phyloP scores from a whole-genome alignment of 2,329 filamentous ascomycete species.

The Verticillium longisporum region DNA sequence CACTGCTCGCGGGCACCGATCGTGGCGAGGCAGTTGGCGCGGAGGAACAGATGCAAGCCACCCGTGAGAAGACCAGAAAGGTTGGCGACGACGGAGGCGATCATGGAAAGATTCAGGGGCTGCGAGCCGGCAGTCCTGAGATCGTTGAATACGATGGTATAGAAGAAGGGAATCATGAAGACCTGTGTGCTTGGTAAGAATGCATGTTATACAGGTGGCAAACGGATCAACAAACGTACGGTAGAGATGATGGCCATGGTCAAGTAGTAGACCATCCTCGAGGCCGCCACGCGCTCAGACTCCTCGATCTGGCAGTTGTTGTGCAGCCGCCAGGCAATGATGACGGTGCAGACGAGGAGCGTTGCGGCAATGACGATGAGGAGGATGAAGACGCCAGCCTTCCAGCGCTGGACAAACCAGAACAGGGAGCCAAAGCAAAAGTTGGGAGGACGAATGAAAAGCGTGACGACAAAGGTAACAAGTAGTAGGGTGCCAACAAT shows the following conservation, averaged over 20 bases:
- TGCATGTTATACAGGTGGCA: not conserved
- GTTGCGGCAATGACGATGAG: constrained; percentile 42
- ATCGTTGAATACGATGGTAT: constrained; percentile 41
- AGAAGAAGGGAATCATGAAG: constrained; percentile 59
- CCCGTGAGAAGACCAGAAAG: constrained; percentile 59
- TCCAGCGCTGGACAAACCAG: constrained; percentile 58
- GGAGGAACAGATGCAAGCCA: constrained; percentile 59
- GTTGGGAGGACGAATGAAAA: constrained; percentile 46
- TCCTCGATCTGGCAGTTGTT: constrained; percentile 47
- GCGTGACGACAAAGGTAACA: constrained; percentile 51
- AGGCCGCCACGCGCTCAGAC: constrained; percentile 56
- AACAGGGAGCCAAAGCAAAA: constrained; percentile 62
- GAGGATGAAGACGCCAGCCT: constrained; percentile 48
- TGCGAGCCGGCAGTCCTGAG: constrained; percentile 26
- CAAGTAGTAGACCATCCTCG: constrained; percentile 64
- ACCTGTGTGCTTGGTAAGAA: constrained; percentile 32
- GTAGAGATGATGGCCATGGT: constrained; percentile 48
- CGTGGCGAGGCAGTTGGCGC: constrained; percentile 53
- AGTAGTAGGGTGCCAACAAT: constrained; percentile 44
- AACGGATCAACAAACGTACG: constrained; percentile 32
- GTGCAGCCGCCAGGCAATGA: constrained; percentile 52
- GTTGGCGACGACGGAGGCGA: constrained; percentile 60
- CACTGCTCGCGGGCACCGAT: constrained; percentile 41
- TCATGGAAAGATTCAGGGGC: constrained; percentile 48
- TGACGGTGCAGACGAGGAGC: constrained; percentile 41